Evolutionary conservation across 2,329 filamentous ascomycete species (phyloP).

Genomic region (Ascochyta rabiei): DNA sequence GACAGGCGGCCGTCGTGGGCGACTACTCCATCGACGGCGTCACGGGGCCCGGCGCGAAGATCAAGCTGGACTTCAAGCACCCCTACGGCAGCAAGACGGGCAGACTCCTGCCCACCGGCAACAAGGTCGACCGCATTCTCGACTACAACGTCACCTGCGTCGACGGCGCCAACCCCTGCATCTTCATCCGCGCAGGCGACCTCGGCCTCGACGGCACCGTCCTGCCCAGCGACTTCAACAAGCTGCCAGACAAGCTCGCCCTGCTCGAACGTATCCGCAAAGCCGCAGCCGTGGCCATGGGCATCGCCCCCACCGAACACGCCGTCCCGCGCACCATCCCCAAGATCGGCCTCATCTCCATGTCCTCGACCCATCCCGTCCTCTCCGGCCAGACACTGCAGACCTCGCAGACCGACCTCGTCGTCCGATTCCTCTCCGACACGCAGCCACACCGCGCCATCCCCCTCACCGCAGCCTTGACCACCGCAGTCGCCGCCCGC

Average conservation of each 20-base stretch:
- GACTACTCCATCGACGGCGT: constrained; percentile 70
- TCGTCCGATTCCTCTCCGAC: constrained; percentile 53
- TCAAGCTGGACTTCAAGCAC: constrained; percentile 66
- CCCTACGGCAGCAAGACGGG: constrained; percentile 70
- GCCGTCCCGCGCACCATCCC: constrained; percentile 64
- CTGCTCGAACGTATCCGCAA: constrained; percentile 64
- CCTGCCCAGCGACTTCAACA: constrained; percentile 61
- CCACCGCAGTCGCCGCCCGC: constrained; percentile 50
- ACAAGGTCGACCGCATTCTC: constrained; percentile 58
- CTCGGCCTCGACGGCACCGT: constrained; percentile 59
- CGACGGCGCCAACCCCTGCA: constrained; percentile 68
- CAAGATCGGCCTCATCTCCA: constrained; percentile 65
- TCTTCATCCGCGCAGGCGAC: constrained; percentile 64
- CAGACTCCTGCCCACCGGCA: constrained; percentile 65
- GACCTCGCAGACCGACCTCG: constrained; percentile 45
- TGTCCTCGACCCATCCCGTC: constrained; percentile 45
- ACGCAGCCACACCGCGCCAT: constrained; percentile 53
- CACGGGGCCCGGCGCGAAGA: constrained; percentile 61
- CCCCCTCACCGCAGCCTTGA: constrained; percentile 52
- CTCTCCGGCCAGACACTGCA: constrained; percentile 48
- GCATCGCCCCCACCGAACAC: constrained; percentile 55
- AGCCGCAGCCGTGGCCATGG: constrained; percentile 66
- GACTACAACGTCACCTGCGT: constrained; percentile 62
- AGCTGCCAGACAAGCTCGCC: constrained; percentile 55
- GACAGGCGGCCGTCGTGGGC: constrained; percentile 57